Conservation (phyloP, 2,329 filamentous ascomycete species). For the Tolypocladium cylindrosporum region DNA sequence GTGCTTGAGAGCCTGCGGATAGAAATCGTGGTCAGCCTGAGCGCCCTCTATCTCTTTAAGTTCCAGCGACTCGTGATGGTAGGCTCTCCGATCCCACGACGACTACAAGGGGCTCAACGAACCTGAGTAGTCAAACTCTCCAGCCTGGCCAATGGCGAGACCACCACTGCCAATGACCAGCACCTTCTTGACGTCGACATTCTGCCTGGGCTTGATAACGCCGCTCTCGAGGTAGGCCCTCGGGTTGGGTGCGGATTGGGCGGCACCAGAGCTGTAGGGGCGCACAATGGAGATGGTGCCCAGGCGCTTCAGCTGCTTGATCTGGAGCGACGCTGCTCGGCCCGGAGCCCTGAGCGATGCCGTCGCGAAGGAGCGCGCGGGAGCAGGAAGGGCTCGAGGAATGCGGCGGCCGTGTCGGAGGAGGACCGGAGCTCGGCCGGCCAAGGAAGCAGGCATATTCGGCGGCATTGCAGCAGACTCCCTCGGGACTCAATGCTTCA, state of each 20-base stretch:
- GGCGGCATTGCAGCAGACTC: slow-evolving; percentile 26
- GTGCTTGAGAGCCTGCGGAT: slow-evolving; percentile 72
- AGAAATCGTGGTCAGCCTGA: slow-evolving; percentile 1
- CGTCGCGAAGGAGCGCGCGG: slow-evolving; percentile 33
- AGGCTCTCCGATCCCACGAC: not conserved
- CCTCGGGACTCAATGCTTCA: slow-evolving; percentile 23
- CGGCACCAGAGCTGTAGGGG: slow-evolving; percentile 29
- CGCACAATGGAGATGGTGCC: slow-evolving; percentile 36
- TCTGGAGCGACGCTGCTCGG: slow-evolving; percentile 20
- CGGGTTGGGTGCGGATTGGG: slow-evolving; percentile 66
- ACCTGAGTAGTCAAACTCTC: slow-evolving; percentile 99
- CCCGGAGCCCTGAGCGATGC: slow-evolving; percentile 20
- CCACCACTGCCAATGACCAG: slow-evolving; percentile 93
- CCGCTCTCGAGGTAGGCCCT: slow-evolving; percentile 86
- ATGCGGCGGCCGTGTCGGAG: slow-evolving; percentile 45
- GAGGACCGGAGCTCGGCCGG: slow-evolving; percentile 47
- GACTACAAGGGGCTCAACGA: slow-evolving; percentile 24
- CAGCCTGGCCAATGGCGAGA: slow-evolving; percentile 91
- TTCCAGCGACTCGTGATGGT: no score
- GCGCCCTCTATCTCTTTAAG: not conserved
- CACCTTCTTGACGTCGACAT: slow-evolving; percentile 92
- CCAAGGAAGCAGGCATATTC: slow-evolving; percentile 31
- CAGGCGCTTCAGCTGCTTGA: slow-evolving; percentile 30
- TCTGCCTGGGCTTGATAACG: slow-evolving; percentile 66
- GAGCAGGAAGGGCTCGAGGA: slow-evolving; percentile 31